A percentile compares a stretch with the other conserved stretches of the same genome.
Conservation (phyloP, 495 filamentous ascomycete species). For the Penicillium longicatenatum region DNA sequence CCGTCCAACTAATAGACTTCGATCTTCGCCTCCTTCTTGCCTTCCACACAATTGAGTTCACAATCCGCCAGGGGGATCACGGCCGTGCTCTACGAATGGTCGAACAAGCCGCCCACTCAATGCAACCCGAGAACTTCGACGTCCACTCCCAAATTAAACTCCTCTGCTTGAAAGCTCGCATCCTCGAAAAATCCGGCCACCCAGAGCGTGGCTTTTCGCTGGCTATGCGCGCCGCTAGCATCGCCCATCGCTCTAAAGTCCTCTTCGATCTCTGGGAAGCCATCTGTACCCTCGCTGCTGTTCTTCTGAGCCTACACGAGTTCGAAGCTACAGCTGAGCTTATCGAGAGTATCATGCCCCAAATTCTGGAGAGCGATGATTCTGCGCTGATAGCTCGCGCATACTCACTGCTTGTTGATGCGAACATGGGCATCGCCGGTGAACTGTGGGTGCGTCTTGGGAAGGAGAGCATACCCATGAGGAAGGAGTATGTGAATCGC, state of each 20-base stretch:
- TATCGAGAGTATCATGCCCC: conserved; percentile 75
- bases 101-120: conserved; percentile 63
- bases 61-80: conserved; percentile 64
- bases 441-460: conserved; percentile 30
- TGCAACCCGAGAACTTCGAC: conserved; percentile 73
- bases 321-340: conserved; percentile 70
- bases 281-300: conserved; percentile 64
- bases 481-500: conserved; percentile 63
- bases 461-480: conserved; percentile 25
- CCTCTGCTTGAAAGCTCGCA: conserved; percentile 72
- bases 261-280: conserved; percentile 78
- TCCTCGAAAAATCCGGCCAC: conserved; percentile 69
- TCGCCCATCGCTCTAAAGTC: conserved; percentile 71
- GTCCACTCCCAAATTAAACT: conserved; percentile 72
- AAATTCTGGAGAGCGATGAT: conserved; percentile 75
- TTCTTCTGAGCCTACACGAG: conserved; percentile 72
- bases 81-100: conserved; percentile 65
- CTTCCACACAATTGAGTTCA: conserved; percentile 69
- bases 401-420: conserved; percentile 78
- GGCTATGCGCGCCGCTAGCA: conserved; percentile 75
- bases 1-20: conserved; percentile 58
- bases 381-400: conserved; percentile 63
- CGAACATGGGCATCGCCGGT: conserved; percentile 80
- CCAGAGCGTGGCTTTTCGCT: conserved; percentile 83
- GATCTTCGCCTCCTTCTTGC: conserved; percentile 73